A percentile compares a stretch with the other conserved stretches of the same genome.
These are phyloP conservation scores for Kokia cookei DNA, from an alignment of 441 rosid species.

Conservation along the genomic window DNA sequence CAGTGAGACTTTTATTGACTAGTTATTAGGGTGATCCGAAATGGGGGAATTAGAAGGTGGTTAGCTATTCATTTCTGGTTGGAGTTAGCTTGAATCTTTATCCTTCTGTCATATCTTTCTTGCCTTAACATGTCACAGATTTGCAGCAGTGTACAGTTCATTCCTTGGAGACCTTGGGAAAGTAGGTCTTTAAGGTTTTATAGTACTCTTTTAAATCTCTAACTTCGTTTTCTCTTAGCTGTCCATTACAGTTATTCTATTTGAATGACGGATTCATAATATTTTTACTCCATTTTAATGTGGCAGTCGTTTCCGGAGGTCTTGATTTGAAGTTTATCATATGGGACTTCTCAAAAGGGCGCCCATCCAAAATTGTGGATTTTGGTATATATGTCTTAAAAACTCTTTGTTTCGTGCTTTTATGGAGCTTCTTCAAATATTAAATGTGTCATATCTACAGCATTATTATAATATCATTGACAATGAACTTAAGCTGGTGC, in stretches of 20 bases:
- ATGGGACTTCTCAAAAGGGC: slow-evolving; percentile 94
- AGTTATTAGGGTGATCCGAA: not conserved
- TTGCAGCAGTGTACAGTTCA: slow-evolving; percentile 82
- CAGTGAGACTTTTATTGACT: not conserved
- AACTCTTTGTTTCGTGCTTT: not conserved
- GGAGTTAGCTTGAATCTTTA: not conserved
- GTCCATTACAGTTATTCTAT: not conserved
- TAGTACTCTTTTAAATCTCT: not conserved
- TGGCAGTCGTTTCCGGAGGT: slow-evolving; percentile 77
- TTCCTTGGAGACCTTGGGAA: slow-evolving; percentile 98
- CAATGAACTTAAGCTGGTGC: not conserved
- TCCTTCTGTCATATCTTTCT: not conserved
- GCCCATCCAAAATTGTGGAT: slow-evolving; percentile 57
- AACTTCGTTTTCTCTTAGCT: not conserved
- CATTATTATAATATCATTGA: not conserved
- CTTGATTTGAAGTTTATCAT: slow-evolving; percentile 79
- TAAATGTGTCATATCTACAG: not conserved
- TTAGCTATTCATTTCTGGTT: not conserved
- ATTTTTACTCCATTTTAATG: not conserved
- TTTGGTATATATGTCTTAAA: slow-evolving; percentile 40
- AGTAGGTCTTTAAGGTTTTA: slow-evolving; percentile 32
- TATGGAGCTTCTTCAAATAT: not conserved
- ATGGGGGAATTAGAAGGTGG: not conserved
- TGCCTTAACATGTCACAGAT: slow-evolving; percentile 59
- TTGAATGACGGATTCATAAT: not conserved